Percentiles rank a stretch among this genome's conserved stretches.
These are phyloP conservation scores for Cercospora canescens DNA, from an alignment of 2,329 filamentous ascomycete genomes.

Conservation along the genomic window DNA sequence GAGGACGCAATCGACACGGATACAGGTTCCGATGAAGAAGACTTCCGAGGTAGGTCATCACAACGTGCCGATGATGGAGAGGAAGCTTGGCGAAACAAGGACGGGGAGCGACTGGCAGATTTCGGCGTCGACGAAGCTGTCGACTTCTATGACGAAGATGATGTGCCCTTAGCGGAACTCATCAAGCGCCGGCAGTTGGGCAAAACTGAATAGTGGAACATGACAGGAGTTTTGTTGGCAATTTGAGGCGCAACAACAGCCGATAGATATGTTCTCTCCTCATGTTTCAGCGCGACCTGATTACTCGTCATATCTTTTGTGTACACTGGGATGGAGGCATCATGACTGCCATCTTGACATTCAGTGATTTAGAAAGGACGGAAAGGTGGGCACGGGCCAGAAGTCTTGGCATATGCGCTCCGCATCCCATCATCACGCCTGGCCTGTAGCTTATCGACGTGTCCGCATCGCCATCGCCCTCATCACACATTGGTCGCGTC, in stretches of 20 bases:
- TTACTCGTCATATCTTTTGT: neutral
- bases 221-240: neutral
- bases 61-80: slow-evolving; percentile 44
- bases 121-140: slow-evolving; percentile 79
- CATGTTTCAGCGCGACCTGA: no score
- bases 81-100: slow-evolving; percentile 69
- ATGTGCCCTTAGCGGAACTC: slow-evolving; percentile 70
- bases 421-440: neutral
- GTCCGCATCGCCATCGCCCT: neutral
- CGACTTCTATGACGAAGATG: slow-evolving; percentile 66
- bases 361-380: no score
- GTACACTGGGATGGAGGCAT: neutral
- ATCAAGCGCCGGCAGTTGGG: slow-evolving; percentile 52
- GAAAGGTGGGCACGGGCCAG: neutral
- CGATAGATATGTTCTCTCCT: neutral
- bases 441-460: neutral
- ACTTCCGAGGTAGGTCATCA: slow-evolving; percentile 26
- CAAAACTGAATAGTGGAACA: neutral
- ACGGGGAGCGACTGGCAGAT: slow-evolving; percentile 72
- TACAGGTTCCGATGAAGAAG: slow-evolving; percentile 36
- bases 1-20: slow-evolving; percentile 46
- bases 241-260: neutral
- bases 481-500: neutral
- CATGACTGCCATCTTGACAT: no score
- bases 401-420: neutral